Base-by-base conservation (phyloP, 257 asterid species). In the Plantago major region DNA sequence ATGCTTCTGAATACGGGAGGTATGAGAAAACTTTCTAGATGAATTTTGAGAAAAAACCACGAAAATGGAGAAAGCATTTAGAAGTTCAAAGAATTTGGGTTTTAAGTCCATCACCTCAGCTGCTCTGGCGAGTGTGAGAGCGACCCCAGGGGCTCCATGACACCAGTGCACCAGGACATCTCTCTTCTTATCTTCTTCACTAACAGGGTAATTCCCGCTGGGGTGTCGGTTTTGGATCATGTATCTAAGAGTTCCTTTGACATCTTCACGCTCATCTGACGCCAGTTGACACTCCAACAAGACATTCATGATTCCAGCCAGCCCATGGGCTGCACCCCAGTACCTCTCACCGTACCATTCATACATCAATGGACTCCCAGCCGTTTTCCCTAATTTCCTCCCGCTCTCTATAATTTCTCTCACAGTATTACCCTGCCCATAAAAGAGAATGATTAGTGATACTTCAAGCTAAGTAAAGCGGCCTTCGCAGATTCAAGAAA, bases 311-410 rank as follows among this genome's bases (percentile, higher is more conserved):
- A 85, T 83, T 57, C 96, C 95, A 49, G 95, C 96, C 77, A 88
- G 71, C 15, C 92, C 96, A 68, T 88, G 96, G 56, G 96, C 96
- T 6, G 95, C 92, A 37, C 95, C 95, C 95, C 89, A 85, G 71
- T 83, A 88, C 77, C 65, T 85, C 47, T 73, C 71, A 45, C 92
- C 86, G 16, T 76, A 46, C 89, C 85, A 85, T 58, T 88, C 95
- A 55, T 70, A 76, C 96, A 85, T 83, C 74, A 85, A 65, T 0
- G 85, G 93, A 59, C 88, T 72, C 61, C 64, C 78, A 11, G 65
- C 78, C 57, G 9, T 73, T 49, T 68, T 80, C 15, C 88, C 83
- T 63, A 81, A 65, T 50, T 71, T 78, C 56, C 86, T 81, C 51
- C 96, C 95, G 9, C 63, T 74, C 60, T 60, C 65, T 45, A 88